These are phyloP conservation scores for Neonectria punicea DNA, from an alignment of 2,329 filamentous ascomycete genomes.

Conservation along the genomic window DNA sequence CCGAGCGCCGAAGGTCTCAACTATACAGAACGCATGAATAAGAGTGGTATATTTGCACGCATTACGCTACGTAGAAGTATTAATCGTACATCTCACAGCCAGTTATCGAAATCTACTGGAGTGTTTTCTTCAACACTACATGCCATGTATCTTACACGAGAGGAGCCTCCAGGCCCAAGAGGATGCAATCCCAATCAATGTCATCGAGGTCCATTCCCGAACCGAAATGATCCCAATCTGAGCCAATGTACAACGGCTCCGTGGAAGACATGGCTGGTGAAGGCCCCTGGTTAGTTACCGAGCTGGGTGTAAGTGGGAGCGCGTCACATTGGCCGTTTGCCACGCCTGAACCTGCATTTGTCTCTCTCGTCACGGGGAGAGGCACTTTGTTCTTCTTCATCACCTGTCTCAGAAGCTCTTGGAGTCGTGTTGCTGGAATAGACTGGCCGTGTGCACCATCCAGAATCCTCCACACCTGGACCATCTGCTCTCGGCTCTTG, in stretches of 20 bases:
- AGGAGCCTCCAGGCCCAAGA: conserved; percentile 49
- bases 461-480: conserved; percentile 48
- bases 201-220: conserved; percentile 47
- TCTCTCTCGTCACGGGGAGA: conserved; percentile 23
- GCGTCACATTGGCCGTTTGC: conserved; percentile 4
- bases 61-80: no score
- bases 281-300: conserved; percentile 26
- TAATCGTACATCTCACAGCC: not conserved
- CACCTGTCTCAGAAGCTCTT: conserved; percentile 46
- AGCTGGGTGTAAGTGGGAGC: conserved; percentile 46
- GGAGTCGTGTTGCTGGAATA: conserved; percentile 43
- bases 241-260: conserved; percentile 28
- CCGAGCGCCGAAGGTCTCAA: not conserved
- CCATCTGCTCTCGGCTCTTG: conserved; percentile 40
- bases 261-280: conserved; percentile 26
- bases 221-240: conserved; percentile 44
- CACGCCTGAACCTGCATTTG: not conserved
- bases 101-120: no score
- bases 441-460: conserved; percentile 46
- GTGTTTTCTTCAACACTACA: not conserved
- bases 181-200: conserved; percentile 50
- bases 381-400: conserved; percentile 47
- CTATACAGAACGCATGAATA: not conserved
- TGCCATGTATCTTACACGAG: conserved; percentile 37
- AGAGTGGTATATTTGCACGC: not conserved